Evolutionary conservation across 176 grass and related monocot species (phyloP), one percentile per base, ranked within the genome.

Genomic region (Bolboschoenus planiculmis): DNA sequence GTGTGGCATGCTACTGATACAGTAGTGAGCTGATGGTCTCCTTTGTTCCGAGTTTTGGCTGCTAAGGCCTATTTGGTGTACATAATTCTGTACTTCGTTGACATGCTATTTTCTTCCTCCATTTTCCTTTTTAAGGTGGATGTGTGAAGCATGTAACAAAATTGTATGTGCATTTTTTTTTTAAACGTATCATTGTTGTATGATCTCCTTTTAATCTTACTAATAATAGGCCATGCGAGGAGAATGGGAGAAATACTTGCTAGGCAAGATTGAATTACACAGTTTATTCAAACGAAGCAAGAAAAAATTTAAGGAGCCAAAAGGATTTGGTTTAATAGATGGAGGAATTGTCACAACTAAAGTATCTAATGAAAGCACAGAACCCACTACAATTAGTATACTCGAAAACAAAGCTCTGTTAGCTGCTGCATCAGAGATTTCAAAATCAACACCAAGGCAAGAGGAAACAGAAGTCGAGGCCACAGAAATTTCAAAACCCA

Each of bases 211-310:
- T 37, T 81, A 81, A 78, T 71, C 79, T 71, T 81, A 84, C 79
- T 76, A 85, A 53, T 56, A 76, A 43, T 81, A 97, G 95, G 92
- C 94, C 56, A 90, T 94, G 95, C 83, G 39, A 83, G 87, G 89
- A 35, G 95, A 94, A 82, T 97, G 95, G 95, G 90, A 91, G 78
- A 97, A 94, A 59, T 97, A 97, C 79, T 90, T 97, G 87, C 89
- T 93, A 80, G 95, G 87, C 3, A 97, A 94, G 83, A 90, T 83
- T 63, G 92, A 97, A 84, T 84, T 97, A 39, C 87, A 88, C 33
- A 85, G 84, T 83, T 86, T 94, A 48, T 83, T 40, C 47, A 97
- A 92, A 85, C 86, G 85, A 50, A 90, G 89, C 73, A 92, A 87
- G 85, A 92, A 84, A 79, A 92, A 56, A 89, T 80, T 81, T 84